Percentiles rank a stretch among this genome's conserved stretches.
These are phyloP conservation scores for Calonectria leucothoes DNA, from an alignment of 2,329 filamentous ascomycete genomes.

Conservation along the genomic window DNA sequence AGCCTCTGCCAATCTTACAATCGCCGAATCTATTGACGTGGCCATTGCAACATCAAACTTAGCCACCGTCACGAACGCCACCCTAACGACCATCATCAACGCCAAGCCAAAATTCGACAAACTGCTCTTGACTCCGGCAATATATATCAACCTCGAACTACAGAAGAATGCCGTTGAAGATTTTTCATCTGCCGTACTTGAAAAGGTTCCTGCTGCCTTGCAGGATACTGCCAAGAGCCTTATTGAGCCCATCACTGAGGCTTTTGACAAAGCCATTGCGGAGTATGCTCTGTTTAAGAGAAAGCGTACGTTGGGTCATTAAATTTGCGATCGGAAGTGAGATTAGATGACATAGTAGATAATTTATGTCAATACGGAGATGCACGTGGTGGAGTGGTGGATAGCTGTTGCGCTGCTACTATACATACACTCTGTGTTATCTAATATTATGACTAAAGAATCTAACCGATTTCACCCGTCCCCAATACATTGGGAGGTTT, in stretches of 20 bases:
- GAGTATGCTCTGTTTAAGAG: slow-evolving; percentile 37
- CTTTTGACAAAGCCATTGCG: slow-evolving; percentile 53
- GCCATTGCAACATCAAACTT: slow-evolving; percentile 51
- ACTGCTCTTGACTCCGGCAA: slow-evolving; percentile 54
- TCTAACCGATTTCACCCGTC: too few species aligned
- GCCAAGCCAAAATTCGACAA: slow-evolving; percentile 58
- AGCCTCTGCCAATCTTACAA: slow-evolving; percentile 50
- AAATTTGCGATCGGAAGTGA: too few species aligned
- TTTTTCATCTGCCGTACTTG: slow-evolving; percentile 51
- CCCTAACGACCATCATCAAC: slow-evolving; percentile 51
- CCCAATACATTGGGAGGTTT: too few species aligned
- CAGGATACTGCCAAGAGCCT: slow-evolving; percentile 48
- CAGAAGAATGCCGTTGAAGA: slow-evolving; percentile 54
- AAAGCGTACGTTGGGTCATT: not conserved
- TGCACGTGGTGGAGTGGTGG: too few species aligned
- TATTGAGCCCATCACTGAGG: slow-evolving; percentile 50
- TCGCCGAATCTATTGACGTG: slow-evolving; percentile 52
- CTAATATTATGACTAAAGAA: too few species aligned
- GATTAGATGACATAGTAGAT: not conserved
- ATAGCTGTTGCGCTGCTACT: too few species aligned
- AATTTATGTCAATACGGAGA: too few species aligned
- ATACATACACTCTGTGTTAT: too few species aligned
- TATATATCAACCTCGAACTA: slow-evolving; percentile 54
- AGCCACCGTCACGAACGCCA: slow-evolving; percentile 49
- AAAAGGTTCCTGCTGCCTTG: slow-evolving; percentile 53